phyloP scores from a whole-genome alignment of 352 stramenopile genomes.

The Globisporangium spinosum region DNA sequence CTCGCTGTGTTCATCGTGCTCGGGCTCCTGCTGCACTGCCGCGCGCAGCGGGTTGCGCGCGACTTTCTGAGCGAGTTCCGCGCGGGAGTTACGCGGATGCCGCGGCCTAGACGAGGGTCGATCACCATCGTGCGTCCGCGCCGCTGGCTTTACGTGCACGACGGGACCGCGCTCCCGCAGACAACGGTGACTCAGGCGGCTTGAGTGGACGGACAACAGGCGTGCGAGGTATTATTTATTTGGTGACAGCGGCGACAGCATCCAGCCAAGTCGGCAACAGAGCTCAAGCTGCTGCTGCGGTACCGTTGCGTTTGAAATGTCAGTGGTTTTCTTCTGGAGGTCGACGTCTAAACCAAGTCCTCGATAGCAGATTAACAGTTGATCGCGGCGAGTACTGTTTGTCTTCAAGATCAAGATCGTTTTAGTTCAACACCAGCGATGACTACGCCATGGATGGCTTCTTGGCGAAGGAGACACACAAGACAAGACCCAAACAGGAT shows the following conservation, averaged over 20 bases:
- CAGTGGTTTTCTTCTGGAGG: not conserved
- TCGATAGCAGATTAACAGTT: not conserved
- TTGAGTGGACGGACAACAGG: not conserved
- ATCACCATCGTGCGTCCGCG: conserved; percentile 9
- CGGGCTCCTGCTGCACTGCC: conserved; percentile 25
- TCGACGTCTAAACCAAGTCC: not conserved
- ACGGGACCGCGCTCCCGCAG: not conserved
- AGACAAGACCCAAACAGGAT: not conserved
- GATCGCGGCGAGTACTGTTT: not conserved
- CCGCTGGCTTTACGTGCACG: not conserved
- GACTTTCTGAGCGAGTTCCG: conserved; percentile 34
- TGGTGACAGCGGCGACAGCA: not conserved
- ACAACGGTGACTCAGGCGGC: not conserved
- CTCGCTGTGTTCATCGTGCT: conserved; percentile 23
- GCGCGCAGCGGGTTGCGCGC: conserved; percentile 24
- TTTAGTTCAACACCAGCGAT: not conserved
- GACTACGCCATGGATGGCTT: not conserved
- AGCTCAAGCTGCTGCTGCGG: not conserved
- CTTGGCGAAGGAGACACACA: not conserved
- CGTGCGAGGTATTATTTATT: not conserved
- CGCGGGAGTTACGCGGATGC: conserved; percentile 4
- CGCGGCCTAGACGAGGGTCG: not conserved
- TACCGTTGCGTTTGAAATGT: not conserved
- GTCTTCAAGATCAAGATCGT: not conserved
- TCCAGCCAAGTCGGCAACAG: not conserved